Evolutionary conservation across 805 yeast species (phyloP).

Genomic region (Torulaspora quercuum): DNA sequence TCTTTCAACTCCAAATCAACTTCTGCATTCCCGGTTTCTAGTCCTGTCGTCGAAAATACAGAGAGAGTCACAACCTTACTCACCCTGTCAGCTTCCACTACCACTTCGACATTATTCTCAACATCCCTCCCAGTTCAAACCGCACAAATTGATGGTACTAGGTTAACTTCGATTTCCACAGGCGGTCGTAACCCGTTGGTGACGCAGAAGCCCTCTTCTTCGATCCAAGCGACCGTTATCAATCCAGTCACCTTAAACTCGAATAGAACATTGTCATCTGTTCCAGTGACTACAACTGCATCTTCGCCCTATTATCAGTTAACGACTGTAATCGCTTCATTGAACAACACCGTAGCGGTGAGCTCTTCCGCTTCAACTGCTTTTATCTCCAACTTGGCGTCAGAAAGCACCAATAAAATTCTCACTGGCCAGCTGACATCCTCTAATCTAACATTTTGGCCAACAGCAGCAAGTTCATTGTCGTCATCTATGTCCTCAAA

Average conservation of each 20-base stretch:
- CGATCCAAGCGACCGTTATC: conserved; percentile 31
- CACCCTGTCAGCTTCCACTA: conserved; percentile 18
- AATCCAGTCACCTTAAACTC: conserved; percentile 34
- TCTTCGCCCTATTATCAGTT: no score
- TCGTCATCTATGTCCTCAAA: no score
- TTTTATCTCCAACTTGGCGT: no score
- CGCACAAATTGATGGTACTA: conserved; percentile 27
- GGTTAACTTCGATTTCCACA: conserved; percentile 33
- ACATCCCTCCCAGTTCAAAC: conserved; percentile 15
- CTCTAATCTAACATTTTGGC: no score
- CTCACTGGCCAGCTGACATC: no score
- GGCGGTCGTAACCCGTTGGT: conserved; percentile 34
- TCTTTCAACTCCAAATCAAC: background rate
- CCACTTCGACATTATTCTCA: conserved; percentile 20
- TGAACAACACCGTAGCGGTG: no score
- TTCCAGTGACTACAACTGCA: background rate
- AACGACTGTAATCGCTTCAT: no score
- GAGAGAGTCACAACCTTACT: conserved; percentile 15
- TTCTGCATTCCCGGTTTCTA: background rate
- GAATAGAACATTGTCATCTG: conserved; percentile 15
- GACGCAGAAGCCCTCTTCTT: conserved; percentile 30
- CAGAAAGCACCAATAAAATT: no score
- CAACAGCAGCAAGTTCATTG: no score
- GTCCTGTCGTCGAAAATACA: conserved; percentile 1
- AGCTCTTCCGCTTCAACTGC: no score